phyloP scores from a whole-genome alignment of 345 rosid species.

The Eucalyptus albens region DNA sequence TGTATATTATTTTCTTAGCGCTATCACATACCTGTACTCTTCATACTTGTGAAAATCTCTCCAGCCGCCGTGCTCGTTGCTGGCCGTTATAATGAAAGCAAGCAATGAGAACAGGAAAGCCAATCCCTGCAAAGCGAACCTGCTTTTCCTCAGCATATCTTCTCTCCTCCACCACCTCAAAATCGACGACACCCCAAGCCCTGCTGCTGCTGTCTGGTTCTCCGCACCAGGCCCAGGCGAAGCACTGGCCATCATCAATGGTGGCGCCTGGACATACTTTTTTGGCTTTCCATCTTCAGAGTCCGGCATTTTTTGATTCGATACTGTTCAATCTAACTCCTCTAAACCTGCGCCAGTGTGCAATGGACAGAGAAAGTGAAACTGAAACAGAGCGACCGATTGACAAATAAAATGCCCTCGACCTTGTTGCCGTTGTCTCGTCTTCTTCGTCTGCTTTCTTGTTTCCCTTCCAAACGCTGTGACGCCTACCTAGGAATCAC shows the following conservation, averaged over 20 bases:
- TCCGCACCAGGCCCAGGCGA: neutral
- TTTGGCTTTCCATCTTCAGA: neutral
- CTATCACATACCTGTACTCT: neutral
- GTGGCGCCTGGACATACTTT: neutral
- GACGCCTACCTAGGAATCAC: neutral
- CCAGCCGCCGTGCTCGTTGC: neutral
- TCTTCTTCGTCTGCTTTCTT: neutral
- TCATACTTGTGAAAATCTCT: neutral
- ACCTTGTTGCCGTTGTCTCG: neutral
- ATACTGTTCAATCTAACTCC: neutral
- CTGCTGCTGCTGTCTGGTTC: neutral
- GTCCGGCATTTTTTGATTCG: neutral
- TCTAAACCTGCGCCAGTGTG: neutral
- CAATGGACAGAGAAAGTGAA: neutral
- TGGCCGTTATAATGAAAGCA: neutral
- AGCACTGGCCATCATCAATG: neutral
- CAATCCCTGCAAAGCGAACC: neutral
- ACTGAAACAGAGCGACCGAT: neutral
- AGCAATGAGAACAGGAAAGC: slow-evolving; percentile 1
- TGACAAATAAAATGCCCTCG: neutral
- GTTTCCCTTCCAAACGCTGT: neutral
- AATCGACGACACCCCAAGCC: neutral
- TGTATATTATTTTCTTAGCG: too few relatives aligned
- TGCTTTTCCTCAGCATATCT: neutral
- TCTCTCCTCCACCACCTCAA: neutral